Evolutionary conservation across 768 basidiomycete species (phyloP), one percentile per base, ranked within the genome.

Genomic region (Royoungia palumana): DNA sequence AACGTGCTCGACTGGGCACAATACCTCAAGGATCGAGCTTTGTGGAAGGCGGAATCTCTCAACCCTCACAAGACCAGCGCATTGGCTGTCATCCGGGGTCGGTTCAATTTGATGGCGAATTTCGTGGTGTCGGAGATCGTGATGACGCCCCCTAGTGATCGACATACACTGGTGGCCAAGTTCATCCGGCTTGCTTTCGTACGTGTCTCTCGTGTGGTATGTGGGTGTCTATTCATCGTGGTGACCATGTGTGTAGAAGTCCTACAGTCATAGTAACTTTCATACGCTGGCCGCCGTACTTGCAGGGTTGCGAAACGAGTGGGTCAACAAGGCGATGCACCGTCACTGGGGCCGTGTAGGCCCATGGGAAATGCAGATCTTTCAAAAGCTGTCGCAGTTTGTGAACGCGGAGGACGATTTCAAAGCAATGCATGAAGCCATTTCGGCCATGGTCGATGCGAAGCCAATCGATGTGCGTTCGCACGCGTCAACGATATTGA

Each of bases 151-250:
- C 83, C 83, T 6, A 67, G 66, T 45, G 82, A 89, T 45, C 77
- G 93, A 17, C 76, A 75, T 30, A 53, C 75, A 40, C 69, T 96
- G 17, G 79, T 89, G 41, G 72, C 71, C 49, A 94, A 92, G 69
- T 86, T 95, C 63, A 83, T 94, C 52, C 82, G 89, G 35, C 72
- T 95, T 47, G 93, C 93, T 34, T 91, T 83, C 76, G 91, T 92
- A 56, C 63, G 85, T 51, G 49, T 28, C 14, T 34, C 28, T 43
- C 7, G 25, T 24, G 40, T 44, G 14, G 16, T 32, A 14, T 32
- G 32, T 28, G 32, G 32, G 6, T 6, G 5, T 19, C 11, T 41
- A 11, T 19, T 16, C 11, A 28, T 28, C 10, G 32, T n/a, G n/a
- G n/a, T n/a, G n/a, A 37, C 20, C 6, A 21, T 5, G 6, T 13